Evolutionary conservation across 306 rosid species (phyloP).

Genomic region (Rubus idaeus): DNA sequence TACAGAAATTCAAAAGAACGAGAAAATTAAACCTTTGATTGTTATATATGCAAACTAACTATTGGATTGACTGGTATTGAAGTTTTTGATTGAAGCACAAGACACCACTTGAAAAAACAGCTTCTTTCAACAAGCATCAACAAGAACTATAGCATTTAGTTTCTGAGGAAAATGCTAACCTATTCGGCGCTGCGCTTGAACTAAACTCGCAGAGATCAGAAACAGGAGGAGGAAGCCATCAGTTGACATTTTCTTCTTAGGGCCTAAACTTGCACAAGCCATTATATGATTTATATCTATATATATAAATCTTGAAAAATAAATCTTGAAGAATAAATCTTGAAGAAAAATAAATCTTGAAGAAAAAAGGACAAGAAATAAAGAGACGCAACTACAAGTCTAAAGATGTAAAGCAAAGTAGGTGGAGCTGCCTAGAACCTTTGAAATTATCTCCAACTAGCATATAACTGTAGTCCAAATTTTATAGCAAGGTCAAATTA

Average conservation of each 20-base stretch:
- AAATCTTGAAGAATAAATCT: too few relatives aligned
- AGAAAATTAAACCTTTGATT: not conserved
- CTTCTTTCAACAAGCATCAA: not conserved
- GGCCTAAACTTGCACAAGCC: not conserved
- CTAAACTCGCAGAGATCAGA: conserved; percentile 26
- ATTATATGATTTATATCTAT: too few relatives aligned
- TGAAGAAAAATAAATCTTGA: too few relatives aligned
- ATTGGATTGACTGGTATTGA: too few relatives aligned
- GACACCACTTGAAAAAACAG: not conserved
- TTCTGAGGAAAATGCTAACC: conserved; percentile 36
- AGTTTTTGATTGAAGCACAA: too few relatives aligned
- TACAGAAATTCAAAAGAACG: not conserved
- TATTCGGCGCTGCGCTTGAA: conserved; percentile 48
- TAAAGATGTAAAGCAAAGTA: not conserved
- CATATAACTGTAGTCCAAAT: too few relatives aligned
- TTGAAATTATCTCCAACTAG: too few relatives aligned
- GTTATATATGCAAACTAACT: not conserved
- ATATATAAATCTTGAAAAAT: too few relatives aligned
- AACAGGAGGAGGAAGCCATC: conserved; percentile 19
- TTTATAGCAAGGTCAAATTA: too few relatives aligned
- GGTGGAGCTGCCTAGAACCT: not conserved
- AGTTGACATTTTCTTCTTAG: conserved; percentile 15
- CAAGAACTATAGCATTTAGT: not conserved
- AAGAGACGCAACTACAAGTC: not conserved
- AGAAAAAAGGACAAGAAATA: too few relatives aligned